phyloP scores from a whole-genome alignment of 768 basidiomycete genomes.

The Suillus americanus region DNA sequence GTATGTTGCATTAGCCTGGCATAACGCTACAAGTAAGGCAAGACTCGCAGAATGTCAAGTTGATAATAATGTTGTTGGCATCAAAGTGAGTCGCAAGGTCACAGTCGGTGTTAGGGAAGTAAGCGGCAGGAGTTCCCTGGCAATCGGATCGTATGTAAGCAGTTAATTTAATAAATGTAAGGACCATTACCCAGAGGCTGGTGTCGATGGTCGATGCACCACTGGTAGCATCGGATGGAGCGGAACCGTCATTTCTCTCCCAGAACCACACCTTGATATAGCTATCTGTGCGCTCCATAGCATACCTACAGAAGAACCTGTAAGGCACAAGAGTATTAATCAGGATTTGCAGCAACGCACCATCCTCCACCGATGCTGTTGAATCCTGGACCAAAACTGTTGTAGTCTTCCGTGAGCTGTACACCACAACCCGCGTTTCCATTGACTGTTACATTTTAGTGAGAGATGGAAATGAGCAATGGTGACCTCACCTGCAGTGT shows the following conservation, averaged over 20 bases:
- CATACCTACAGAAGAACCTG: slow-evolving; percentile 30
- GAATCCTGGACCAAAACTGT: slow-evolving; percentile 30
- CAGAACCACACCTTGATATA: slow-evolving; percentile 44
- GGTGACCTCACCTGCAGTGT: slow-evolving; percentile 16
- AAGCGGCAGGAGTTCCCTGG: slow-evolving; percentile 34
- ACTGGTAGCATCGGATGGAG: slow-evolving; percentile 33
- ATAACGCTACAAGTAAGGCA: neutral
- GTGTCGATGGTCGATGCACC: slow-evolving; percentile 20
- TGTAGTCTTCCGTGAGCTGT: slow-evolving; percentile 17
- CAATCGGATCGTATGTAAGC: neutral
- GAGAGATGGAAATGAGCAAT: neutral
- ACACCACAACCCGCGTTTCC: slow-evolving; percentile 41
- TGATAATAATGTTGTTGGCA: slow-evolving; percentile 34
- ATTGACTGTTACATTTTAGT: slow-evolving; percentile 19
- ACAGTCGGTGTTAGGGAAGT: slow-evolving; percentile 40
- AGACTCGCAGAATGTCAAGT: slow-evolving; percentile 33
- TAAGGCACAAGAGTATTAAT: neutral
- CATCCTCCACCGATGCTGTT: slow-evolving; percentile 41
- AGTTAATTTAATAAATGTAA: neutral
- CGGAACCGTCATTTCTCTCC: slow-evolving; percentile 31
- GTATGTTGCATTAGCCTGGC: neutral
- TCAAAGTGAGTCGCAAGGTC: slow-evolving; percentile 37
- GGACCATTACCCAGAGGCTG: slow-evolving; percentile 21
- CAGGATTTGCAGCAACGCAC: slow-evolving; percentile 18
- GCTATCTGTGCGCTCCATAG: slow-evolving; percentile 32